These are phyloP conservation scores for Yamadazyma tumulicola DNA, from an alignment of 805 yeast species.

Conservation along the genomic window DNA sequence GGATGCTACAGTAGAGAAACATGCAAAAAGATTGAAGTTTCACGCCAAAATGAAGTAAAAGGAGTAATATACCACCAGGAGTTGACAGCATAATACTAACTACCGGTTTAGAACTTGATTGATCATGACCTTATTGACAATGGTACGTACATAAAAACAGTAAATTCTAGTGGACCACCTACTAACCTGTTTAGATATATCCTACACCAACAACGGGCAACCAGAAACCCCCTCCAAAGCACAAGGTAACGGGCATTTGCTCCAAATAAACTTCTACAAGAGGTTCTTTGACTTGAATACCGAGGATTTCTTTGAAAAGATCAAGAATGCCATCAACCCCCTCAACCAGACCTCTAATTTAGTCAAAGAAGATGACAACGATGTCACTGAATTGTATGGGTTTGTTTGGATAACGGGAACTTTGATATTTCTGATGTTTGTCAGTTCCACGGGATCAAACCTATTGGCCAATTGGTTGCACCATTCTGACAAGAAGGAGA, in stretches of 20 bases:
- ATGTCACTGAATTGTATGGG: conserved; percentile 70
- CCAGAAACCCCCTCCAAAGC: conserved; percentile 22
- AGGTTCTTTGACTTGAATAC: conserved; percentile 70
- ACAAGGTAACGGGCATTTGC: conserved; percentile 34
- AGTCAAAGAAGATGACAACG: conserved; percentile 22
- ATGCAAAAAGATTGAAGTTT: no score
- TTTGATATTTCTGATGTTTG: conserved; percentile 68
- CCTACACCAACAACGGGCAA: neutral
- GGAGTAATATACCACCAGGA: neutral
- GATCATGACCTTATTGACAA: conserved; percentile 13
- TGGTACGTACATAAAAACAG: conserved; percentile 1
- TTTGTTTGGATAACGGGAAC: conserved; percentile 90
- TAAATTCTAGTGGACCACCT: neutral
- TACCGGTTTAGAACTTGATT: conserved; percentile 3
- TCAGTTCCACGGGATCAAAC: conserved; percentile 68
- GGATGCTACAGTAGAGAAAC: no score
- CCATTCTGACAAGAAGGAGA: conserved; percentile 31
- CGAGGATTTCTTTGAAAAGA: conserved; percentile 52
- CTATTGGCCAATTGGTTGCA: conserved; percentile 56
- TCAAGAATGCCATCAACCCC: conserved; percentile 58
- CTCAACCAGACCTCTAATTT: conserved; percentile 14
- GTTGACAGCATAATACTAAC: conserved; percentile 2
- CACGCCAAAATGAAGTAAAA: no score
- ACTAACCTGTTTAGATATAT: neutral
- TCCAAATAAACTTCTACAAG: conserved; percentile 58